phyloP scores from a whole-genome alignment of 2,329 filamentous ascomycete species.

The Sordariomycetes sp. region DNA sequence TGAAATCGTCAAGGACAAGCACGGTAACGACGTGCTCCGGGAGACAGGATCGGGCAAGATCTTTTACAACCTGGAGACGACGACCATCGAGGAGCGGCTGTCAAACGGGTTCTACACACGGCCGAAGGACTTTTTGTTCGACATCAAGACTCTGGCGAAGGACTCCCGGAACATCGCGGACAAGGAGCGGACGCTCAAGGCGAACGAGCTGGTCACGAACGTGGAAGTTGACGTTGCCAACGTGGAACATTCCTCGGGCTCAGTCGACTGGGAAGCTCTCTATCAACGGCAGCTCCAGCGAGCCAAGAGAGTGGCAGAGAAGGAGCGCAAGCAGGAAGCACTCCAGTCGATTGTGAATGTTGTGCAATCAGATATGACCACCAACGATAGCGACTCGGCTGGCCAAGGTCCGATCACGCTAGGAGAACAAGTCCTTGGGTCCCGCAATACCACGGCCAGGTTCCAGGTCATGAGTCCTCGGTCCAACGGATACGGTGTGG shows the following conservation, averaged over 20 bases:
- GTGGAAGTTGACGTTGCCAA: slow-evolving; percentile 85
- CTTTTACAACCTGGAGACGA: slow-evolving; percentile 90
- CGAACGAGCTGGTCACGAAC: slow-evolving; percentile 84
- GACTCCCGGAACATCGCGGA: slow-evolving; percentile 80
- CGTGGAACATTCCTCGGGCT: slow-evolving; percentile 56
- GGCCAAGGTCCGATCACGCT: slow-evolving; percentile 48
- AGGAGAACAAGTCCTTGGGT: slow-evolving; percentile 52
- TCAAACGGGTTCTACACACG: slow-evolving; percentile 95
- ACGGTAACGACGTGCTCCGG: slow-evolving; percentile 65
- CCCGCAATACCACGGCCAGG: slow-evolving; percentile 31
- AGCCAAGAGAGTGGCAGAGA: slow-evolving; percentile 46
- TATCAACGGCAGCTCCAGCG: slow-evolving; percentile 64
- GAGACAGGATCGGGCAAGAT: slow-evolving; percentile 72
- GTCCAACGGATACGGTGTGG: slow-evolving; percentile 46
- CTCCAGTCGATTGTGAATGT: slow-evolving; percentile 43
- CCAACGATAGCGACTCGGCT: slow-evolving; percentile 42
- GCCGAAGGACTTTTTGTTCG: slow-evolving; percentile 77
- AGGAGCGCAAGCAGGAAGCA: slow-evolving; percentile 51
- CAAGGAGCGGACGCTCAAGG: slow-evolving; percentile 70
- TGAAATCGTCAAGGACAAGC: slow-evolving; percentile 67
- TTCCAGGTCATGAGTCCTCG: slow-evolving; percentile 47
- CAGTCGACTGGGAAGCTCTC: slow-evolving; percentile 72
- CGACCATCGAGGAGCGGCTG: slow-evolving; percentile 88
- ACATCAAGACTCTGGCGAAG: slow-evolving; percentile 75
- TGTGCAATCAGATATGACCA: slow-evolving; percentile 39